A percentile compares a stretch with the other conserved stretches of the same genome.
These are phyloP conservation scores for Barnettozyma hawaiiensis DNA, from an alignment of 1,139 yeast genomes.

Conservation along the genomic window DNA sequence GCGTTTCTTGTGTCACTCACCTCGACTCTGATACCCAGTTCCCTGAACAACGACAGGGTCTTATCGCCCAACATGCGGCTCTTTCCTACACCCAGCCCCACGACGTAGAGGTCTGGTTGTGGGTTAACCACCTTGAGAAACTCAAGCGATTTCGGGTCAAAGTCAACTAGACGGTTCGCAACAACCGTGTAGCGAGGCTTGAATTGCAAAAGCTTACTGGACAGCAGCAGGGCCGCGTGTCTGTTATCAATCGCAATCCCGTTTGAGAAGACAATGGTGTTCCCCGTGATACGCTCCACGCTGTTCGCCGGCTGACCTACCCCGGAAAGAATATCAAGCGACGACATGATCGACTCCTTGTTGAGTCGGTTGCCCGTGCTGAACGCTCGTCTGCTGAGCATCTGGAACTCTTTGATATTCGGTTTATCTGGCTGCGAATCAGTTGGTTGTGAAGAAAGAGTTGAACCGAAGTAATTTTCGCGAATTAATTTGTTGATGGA, in stretches of 20 bases:
- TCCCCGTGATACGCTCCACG: conserved; percentile 40
- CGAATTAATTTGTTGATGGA: no score
- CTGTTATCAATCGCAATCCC: conserved; percentile 46
- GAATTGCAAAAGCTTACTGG: conserved; percentile 59
- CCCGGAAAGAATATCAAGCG: conserved; percentile 34
- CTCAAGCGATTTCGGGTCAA: conserved; percentile 38
- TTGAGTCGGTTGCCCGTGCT: neutral
- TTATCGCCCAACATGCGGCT: conserved; percentile 56
- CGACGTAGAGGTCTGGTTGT: conserved; percentile 67
- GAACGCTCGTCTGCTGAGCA: neutral
- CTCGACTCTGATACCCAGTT: conserved; percentile 64
- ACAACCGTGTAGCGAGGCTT: conserved; percentile 31
- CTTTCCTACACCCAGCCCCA: conserved; percentile 57
- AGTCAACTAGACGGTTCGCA: conserved; percentile 42
- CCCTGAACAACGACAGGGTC: conserved; percentile 44
- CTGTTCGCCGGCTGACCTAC: conserved; percentile 35
- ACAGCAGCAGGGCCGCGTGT: conserved; percentile 45
- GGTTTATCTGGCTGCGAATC: no score
- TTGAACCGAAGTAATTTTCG: no score
- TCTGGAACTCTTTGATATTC: no score
- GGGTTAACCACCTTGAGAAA: conserved; percentile 59
- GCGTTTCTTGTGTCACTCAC: conserved; percentile 63
- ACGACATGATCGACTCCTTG: conserved; percentile 25
- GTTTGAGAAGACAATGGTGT: conserved; percentile 42
- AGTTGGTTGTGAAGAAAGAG: no score